Percentiles rank a stretch among this genome's conserved stretches.
These are phyloP conservation scores for Apiospora rasikravindrae DNA, from an alignment of 2,329 filamentous ascomycete species.

Conservation along the genomic window DNA sequence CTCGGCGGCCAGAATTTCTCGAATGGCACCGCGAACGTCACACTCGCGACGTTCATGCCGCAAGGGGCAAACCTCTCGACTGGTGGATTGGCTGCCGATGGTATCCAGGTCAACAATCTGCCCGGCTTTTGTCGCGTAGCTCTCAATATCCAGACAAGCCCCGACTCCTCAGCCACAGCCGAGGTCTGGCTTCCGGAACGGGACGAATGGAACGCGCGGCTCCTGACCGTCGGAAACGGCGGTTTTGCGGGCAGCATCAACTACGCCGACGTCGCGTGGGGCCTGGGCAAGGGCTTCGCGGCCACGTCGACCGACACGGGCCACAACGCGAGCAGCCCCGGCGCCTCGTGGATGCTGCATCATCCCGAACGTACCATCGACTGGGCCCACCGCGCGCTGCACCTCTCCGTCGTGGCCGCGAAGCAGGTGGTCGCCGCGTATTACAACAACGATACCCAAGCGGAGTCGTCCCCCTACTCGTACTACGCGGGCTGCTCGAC, in stretches of 20 bases:
- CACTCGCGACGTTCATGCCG: not conserved
- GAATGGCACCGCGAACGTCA: constrained; percentile 2
- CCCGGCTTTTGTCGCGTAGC: constrained; percentile 15
- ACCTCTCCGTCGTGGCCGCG: constrained; percentile 53
- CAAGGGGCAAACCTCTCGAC: constrained; percentile 11
- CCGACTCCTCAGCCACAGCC: not conserved
- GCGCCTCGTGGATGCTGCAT: constrained; percentile 45
- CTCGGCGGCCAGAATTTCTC: constrained; percentile 23
- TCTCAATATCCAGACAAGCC: not conserved
- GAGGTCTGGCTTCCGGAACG: constrained; percentile 17
- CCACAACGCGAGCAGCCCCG: constrained; percentile 40
- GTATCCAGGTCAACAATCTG: not conserved
- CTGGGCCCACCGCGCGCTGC: constrained; percentile 47
- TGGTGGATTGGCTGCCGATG: not conserved
- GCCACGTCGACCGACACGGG: constrained; percentile 50
- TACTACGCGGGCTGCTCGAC: constrained; percentile 65
- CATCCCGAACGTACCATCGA: constrained; percentile 41
- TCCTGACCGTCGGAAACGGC: constrained; percentile 46
- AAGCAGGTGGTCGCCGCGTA: constrained; percentile 54
- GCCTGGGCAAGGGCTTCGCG: constrained; percentile 45
- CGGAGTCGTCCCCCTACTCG: constrained; percentile 43
- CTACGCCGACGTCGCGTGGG: constrained; percentile 41
- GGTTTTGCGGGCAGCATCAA: constrained; percentile 45
- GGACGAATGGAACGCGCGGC: constrained; percentile 40
- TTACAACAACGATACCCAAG: constrained; percentile 45